Evolutionary conservation across 768 basidiomycete species (phyloP), one percentile per base, ranked within the genome.

Genomic region (Lactifluus piperatus): DNA sequence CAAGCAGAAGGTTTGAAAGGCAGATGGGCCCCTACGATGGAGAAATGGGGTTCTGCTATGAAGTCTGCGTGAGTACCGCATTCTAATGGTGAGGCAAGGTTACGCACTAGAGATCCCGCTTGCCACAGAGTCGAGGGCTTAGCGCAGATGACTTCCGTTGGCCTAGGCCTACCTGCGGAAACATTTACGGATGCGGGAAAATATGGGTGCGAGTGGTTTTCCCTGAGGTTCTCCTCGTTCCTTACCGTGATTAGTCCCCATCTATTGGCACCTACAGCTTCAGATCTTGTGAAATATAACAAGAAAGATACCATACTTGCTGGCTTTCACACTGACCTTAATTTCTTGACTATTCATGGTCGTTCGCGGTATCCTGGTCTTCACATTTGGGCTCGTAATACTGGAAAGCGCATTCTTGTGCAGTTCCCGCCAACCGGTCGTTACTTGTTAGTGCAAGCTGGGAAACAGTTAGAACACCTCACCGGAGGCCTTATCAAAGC

Each of bases 361-460:
- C 86, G 88, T 30, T 91, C 86, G 6, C 80, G 88, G 59, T 93
- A 87, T 71, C 90, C 92, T 0, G 92, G 91, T 27, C 77, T 97
- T 24, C 81, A 97, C 70, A 89, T 97, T 53, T 97, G 94, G 94
- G 94, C 92, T 14, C 81, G 94, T 37, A 97, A 97, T 68, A 86
- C 86, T 0, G 94, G 94, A 30, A 92, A 89, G 69, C 84, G 91
- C 14, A 91, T 97, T 60, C 77, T 85, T 2, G 94, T 97, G 46
- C 83, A 79, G 67, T 91, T 98, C 51, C 94, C 94, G 0, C 76
- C 80, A 1, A 89, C 87, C 4, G 84, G 84, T 49, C 81, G 85
- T 41, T 85, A 85, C 68, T 79, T 98, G 34, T 81, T 98, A 14
- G 91, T 98, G 1, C 94, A 98, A 71, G 94, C 94, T 2, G 94